Evolutionary conservation across 345 rosid species (phyloP).

Genomic region (Eucalyptus sp.): DNA sequence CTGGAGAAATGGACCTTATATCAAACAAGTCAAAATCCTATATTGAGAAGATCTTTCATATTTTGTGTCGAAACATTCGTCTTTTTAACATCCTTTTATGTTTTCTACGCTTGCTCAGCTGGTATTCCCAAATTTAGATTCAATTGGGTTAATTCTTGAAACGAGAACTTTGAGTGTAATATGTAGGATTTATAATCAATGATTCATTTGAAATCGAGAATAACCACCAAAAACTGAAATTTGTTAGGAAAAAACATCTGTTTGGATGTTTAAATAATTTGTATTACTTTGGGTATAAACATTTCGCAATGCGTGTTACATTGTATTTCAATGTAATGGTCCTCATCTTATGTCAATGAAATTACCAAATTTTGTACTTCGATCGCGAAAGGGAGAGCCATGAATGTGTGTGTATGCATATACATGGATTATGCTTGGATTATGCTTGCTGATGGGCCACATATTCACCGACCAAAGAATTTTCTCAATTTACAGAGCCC

Average conservation of each 20-base stretch:
- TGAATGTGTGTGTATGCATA: background rate
- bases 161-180: background rate
- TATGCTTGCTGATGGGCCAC: background rate
- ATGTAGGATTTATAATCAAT: background rate
- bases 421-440: background rate
- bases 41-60: background rate
- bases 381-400: background rate
- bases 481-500: background rate
- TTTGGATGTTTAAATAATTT: background rate
- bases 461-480: background rate
- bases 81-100: background rate
- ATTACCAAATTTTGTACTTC: background rate
- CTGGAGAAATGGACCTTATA: background rate
- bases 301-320: background rate
- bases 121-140: background rate
- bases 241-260: background rate
- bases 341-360: background rate
- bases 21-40: background rate
- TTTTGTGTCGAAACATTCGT: background rate
- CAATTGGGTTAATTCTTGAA: background rate
- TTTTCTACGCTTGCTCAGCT: background rate
- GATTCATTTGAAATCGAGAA: background rate
- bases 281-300: background rate
- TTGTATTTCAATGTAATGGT: background rate
- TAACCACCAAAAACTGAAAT: background rate